Percentiles rank a stretch among this genome's conserved stretches.
Evolutionary conservation across 2,329 filamentous ascomycete genomes (phyloP).

Genomic region (Graphium sp.): DNA sequence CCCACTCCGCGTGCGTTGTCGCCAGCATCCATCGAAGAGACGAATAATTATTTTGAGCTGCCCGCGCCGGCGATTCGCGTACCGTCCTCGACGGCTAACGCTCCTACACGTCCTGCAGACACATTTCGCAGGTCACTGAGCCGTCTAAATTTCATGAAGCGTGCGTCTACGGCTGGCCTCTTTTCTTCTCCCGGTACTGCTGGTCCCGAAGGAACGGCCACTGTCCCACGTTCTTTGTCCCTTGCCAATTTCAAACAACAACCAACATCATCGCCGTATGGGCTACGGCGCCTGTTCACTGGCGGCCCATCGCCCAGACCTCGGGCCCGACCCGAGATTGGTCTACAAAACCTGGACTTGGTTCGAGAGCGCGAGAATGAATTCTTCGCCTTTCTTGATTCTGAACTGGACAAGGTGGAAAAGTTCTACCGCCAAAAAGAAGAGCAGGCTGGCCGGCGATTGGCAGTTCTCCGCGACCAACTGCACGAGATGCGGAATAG

Average conservation of each 20-base stretch:
- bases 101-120: too few relatives aligned
- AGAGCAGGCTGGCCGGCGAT: slow-evolving; percentile 58
- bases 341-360: slow-evolving; percentile 33
- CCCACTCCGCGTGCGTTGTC: slow-evolving; percentile 18
- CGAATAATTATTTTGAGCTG: slow-evolving; percentile 25
- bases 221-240: too few relatives aligned
- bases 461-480: slow-evolving; percentile 60
- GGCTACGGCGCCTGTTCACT: slow-evolving; percentile 18
- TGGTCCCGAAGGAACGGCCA: too few relatives aligned
- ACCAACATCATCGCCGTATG: slow-evolving; percentile 12
- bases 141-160: too few relatives aligned
- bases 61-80: slow-evolving; percentile 33
- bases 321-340: slow-evolving; percentile 21
- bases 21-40: slow-evolving; percentile 6
- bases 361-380: slow-evolving; percentile 63
- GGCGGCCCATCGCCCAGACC: slow-evolving; percentile 10
- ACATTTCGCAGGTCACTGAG: too few relatives aligned
- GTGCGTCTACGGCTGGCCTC: too few relatives aligned
- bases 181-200: too few relatives aligned
- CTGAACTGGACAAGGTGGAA: slow-evolving; percentile 82
- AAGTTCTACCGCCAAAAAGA: slow-evolving; percentile 80
- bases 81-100: background rate
- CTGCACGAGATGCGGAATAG: slow-evolving; percentile 85
- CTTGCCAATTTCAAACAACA: too few relatives aligned
- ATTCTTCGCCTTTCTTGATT: slow-evolving; percentile 74